Evolutionary conservation across 176 grass and related monocot genomes (phyloP).

Genomic region (Poa pratensis): DNA sequence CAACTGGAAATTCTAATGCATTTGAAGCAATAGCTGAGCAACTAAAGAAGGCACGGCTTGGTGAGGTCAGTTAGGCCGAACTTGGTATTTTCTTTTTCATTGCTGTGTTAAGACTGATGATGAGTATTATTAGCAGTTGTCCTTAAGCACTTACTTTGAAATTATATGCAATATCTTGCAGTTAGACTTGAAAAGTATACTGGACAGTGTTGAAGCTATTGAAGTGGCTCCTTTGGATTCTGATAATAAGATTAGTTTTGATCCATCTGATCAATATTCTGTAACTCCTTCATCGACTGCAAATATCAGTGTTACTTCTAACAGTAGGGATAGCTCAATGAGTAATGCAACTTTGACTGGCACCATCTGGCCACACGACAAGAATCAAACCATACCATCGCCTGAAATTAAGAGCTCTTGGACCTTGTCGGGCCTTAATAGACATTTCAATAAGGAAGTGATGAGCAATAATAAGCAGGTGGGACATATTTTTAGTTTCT

Average conservation of each 20-base stretch:
- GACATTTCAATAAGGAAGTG: conserved; percentile 45
- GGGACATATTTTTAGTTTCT: conserved; percentile 39
- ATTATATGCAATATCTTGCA: conserved; percentile 36
- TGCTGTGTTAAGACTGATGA: conserved; percentile 11
- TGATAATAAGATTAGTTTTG: conserved; percentile 32
- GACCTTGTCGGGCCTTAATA: conserved; percentile 29
- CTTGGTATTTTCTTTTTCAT: conserved; percentile 27
- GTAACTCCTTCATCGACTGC: conserved; percentile 27
- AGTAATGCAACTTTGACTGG: conserved; percentile 9
- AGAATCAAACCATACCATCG: conserved; percentile 30
- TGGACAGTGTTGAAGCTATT: conserved; percentile 32
- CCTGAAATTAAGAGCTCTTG: conserved; percentile 31
- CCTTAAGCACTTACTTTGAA: conserved; percentile 14
- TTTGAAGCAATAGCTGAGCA: conserved; percentile 69
- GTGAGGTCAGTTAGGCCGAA: conserved; percentile 39
- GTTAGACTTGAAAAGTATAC: conserved; percentile 39
- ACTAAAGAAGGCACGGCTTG: conserved; percentile 64
- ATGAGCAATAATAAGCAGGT: conserved; percentile 47
- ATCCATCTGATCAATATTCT: conserved; percentile 22
- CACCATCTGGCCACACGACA: conserved; percentile 36
- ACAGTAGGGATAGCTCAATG: background rate
- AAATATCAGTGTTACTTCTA: conserved; percentile 39
- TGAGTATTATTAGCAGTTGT: conserved; percentile 27
- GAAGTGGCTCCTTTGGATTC: conserved; percentile 43
- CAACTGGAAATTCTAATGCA: conserved; percentile 56